Percentiles rank a stretch among this genome's conserved stretches.
Evolutionary conservation across 2,329 filamentous ascomycete species (phyloP).

Genomic region (Fusarium sp.): DNA sequence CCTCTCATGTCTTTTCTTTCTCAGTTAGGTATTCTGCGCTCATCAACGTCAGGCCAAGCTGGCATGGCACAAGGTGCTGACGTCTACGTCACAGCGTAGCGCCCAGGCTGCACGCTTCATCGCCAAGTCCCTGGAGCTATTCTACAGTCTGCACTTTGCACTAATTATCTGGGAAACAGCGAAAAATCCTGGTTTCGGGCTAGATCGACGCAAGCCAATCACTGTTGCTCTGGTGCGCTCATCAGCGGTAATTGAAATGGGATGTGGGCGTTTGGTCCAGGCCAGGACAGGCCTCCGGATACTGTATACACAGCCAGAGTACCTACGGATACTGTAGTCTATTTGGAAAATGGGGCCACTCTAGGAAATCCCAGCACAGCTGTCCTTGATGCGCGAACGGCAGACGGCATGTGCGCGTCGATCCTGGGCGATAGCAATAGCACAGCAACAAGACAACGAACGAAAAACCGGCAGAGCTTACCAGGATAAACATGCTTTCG

Average conservation of each 20-base stretch:
- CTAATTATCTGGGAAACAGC: conserved; percentile 4
- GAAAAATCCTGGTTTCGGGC: conserved; percentile 38
- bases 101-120: conserved; percentile 31
- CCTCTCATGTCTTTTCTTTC: neutral
- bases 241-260: conserved; percentile 27
- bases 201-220: conserved; percentile 36
- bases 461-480: conserved; percentile 23
- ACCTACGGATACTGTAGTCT: neutral
- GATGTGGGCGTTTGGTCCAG: conserved; percentile 5
- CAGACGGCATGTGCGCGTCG: conserved; percentile 4
- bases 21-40: neutral
- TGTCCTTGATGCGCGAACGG: conserved; percentile 13
- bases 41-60: conserved; percentile 24
- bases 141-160: neutral
- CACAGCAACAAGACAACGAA: conserved; percentile 19
- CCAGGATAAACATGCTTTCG: conserved; percentile 5
- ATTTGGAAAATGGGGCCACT: conserved; percentile 26
- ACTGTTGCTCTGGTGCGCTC: conserved; percentile 4
- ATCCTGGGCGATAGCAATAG: conserved; percentile 32
- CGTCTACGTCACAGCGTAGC: conserved; percentile 45
- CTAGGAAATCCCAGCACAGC: conserved; percentile 3
- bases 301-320: too few species aligned
- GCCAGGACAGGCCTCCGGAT: conserved; percentile 3
- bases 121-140: conserved; percentile 43
- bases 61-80: conserved; percentile 35